Conservation (phyloP, 2,329 filamentous ascomycete species). For the Nigrospora sphaerica region DNA sequence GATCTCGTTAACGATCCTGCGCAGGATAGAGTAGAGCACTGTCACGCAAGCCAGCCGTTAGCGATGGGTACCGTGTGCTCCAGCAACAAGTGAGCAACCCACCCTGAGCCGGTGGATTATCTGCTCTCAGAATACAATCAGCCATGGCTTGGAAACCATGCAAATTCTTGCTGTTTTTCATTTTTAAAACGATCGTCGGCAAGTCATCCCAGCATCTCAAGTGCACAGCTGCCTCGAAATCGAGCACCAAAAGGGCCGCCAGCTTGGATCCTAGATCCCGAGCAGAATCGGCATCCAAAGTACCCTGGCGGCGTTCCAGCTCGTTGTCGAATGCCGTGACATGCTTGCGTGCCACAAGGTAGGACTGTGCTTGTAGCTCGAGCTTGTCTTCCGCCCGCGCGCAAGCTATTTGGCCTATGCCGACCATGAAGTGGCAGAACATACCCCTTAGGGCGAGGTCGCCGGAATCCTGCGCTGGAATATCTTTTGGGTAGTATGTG, state of each 20-base stretch:
- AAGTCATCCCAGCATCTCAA: conserved; percentile 64
- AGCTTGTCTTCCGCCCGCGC: conserved; percentile 44
- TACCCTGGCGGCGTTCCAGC: conserved; percentile 30
- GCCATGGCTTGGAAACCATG: conserved; percentile 55
- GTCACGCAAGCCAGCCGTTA: conserved; percentile 1
- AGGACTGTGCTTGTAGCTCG: conserved; percentile 50
- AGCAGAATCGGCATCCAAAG: conserved; percentile 33
- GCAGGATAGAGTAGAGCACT: conserved; percentile 48
- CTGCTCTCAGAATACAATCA: conserved; percentile 53
- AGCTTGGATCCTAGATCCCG: conserved; percentile 55
- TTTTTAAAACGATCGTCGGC: conserved; percentile 48
- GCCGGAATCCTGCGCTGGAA: conserved; percentile 28
- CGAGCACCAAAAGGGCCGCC: conserved; percentile 62
- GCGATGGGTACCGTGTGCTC: background rate
- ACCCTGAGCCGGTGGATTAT: conserved; percentile 43
- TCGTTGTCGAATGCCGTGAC: conserved; percentile 48
- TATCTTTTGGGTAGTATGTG: conserved; percentile 40
- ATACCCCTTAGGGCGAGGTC: conserved; percentile 54
- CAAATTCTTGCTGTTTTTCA: conserved; percentile 34
- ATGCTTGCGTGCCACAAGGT: conserved; percentile 53
- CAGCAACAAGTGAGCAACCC: conserved; percentile 3
- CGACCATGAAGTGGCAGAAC: conserved; percentile 64
- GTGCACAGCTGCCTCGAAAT: conserved; percentile 68
- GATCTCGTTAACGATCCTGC: conserved; percentile 64
- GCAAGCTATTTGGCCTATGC: conserved; percentile 41